Evolutionary conservation across 495 filamentous ascomycete genomes (phyloP).

Genomic region (Aspergillus heteromorphus): DNA sequence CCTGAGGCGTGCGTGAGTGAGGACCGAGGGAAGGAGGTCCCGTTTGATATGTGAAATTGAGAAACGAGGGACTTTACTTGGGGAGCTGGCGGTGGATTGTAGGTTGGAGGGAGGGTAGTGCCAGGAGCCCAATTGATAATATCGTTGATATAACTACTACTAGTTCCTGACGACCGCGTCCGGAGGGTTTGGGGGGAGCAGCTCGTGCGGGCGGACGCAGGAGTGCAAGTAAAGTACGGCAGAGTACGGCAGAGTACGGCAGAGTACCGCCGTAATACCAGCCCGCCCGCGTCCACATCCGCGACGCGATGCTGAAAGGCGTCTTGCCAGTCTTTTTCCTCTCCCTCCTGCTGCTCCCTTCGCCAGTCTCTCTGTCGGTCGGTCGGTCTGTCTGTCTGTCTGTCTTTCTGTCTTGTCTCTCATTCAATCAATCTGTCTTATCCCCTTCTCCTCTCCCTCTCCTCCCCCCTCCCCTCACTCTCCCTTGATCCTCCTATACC

Average conservation of each 20-base stretch:
- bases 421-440: conserved; percentile 6
- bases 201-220: neutral
- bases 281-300: conserved; percentile 3
- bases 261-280: no score
- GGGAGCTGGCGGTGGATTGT: no score
- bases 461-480: conserved; percentile 5
- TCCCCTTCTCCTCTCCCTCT: conserved; percentile 11
- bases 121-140: no score
- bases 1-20: no score
- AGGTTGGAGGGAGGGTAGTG: no score
- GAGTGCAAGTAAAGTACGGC: neutral
- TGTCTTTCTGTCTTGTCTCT: conserved; percentile 9
- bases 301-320: neutral
- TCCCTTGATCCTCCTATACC: conserved; percentile 8
- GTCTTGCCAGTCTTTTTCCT: neutral
- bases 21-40: no score
- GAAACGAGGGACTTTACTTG: no score
- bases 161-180: no score
- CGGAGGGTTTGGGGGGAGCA: no score
- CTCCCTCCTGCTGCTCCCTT: conserved; percentile 14
- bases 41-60: no score
- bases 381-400: conserved; percentile 4
- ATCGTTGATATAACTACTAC: no score
- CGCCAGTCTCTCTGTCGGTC: conserved; percentile 16
- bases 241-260: no score